These are phyloP conservation scores for Cytidiella melzeri DNA, from an alignment of 768 basidiomycete species.

Conservation along the genomic window DNA sequence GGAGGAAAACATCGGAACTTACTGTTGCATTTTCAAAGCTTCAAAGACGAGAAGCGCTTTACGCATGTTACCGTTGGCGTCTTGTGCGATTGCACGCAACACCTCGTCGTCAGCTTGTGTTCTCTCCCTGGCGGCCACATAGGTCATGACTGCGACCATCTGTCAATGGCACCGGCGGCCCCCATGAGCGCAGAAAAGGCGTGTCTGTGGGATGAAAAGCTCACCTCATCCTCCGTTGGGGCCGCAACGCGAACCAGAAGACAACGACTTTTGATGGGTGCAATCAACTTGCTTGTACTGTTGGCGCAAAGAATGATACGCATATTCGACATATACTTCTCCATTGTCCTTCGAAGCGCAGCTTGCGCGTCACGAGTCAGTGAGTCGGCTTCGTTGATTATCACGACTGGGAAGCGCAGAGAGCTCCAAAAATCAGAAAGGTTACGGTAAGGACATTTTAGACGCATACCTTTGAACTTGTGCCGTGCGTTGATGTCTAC, in stretches of 20 bases:
- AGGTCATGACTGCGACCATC: slow-evolving; percentile 76
- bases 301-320: slow-evolving; percentile 95
- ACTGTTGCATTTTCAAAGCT: slow-evolving; percentile 97
- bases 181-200: background rate
- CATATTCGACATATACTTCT: slow-evolving; percentile 98
- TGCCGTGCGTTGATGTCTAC: slow-evolving; percentile 95
- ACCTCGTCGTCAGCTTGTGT: slow-evolving; percentile 57
- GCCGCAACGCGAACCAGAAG: slow-evolving; percentile 90
- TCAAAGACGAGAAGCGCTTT: slow-evolving; percentile 94
- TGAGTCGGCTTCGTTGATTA: slow-evolving; percentile 97
- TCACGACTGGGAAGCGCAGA: slow-evolving; percentile 57
- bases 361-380: slow-evolving; percentile 95
- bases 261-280: slow-evolving; percentile 94
- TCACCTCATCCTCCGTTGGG: slow-evolving; percentile 71
- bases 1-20: slow-evolving; percentile 22
- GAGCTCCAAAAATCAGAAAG: background rate
- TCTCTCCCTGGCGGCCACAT: slow-evolving; percentile 74
- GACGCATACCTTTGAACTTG: slow-evolving; percentile 79
- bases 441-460: slow-evolving; percentile 1
- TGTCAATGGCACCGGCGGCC: slow-evolving; percentile 24
- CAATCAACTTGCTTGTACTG: slow-evolving; percentile 91
- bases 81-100: slow-evolving; percentile 66
- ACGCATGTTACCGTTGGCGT: slow-evolving; percentile 85
- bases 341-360: slow-evolving; percentile 95
- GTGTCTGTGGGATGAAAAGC: slow-evolving; percentile 13